Percentiles rank a stretch among this genome's conserved stretches.
These are phyloP conservation scores for Fomitopsis palustris DNA, from an alignment of 1,284 basidiomycete genomes.

Conservation along the genomic window DNA sequence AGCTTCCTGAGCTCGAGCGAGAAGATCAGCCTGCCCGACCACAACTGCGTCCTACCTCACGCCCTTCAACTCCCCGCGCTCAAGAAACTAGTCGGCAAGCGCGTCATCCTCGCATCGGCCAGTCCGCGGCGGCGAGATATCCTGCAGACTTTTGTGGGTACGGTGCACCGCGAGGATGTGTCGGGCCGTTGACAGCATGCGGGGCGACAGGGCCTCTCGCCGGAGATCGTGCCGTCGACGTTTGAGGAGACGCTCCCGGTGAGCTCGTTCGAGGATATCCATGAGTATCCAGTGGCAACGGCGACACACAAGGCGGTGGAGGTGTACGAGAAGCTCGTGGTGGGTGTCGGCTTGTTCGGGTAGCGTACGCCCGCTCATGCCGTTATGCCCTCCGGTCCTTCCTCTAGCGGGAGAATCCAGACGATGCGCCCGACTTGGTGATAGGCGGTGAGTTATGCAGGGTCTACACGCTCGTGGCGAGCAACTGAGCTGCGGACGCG, in stretches of 20 bases:
- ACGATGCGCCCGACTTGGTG: slow-evolving; percentile 89
- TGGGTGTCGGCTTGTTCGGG: slow-evolving; percentile 33
- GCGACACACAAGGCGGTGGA: slow-evolving; percentile 91
- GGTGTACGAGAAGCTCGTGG: slow-evolving; percentile 86
- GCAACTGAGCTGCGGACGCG: neutral
- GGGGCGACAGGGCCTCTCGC: slow-evolving; percentile 69
- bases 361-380: neutral
- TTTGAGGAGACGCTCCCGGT: slow-evolving; percentile 84
- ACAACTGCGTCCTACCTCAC: slow-evolving; percentile 57
- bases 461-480: neutral
- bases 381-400: slow-evolving; percentile 3
- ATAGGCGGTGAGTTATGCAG: slow-evolving; percentile 70
- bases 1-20: slow-evolving; percentile 23
- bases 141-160: slow-evolving; percentile 69
- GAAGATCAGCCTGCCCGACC: slow-evolving; percentile 23
- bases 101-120: slow-evolving; percentile 82
- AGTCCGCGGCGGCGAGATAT: slow-evolving; percentile 87
- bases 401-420: slow-evolving; percentile 56
- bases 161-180: neutral
- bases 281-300: slow-evolving; percentile 93
- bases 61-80: slow-evolving; percentile 73
- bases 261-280: slow-evolving; percentile 69
- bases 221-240: slow-evolving; percentile 86
- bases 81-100: slow-evolving; percentile 68
- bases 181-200: slow-evolving; percentile 2